phyloP scores from a whole-genome alignment of 768 basidiomycete species.

The Tylopilus intermedius region DNA sequence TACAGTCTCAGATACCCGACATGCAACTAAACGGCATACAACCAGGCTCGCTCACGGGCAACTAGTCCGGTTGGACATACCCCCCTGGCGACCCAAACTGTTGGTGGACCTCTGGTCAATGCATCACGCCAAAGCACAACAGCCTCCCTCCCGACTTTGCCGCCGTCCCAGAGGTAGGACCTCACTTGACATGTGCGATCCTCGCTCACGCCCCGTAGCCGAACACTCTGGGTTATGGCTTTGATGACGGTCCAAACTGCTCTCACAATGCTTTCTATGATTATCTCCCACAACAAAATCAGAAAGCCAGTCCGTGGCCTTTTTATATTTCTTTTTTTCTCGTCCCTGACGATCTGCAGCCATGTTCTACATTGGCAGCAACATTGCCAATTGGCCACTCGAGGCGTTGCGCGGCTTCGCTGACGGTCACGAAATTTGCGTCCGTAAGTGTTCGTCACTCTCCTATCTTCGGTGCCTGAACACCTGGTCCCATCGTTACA shows the following conservation, averaged over 20 bases:
- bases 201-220: conserved; percentile 30
- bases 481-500: conserved; percentile 40
- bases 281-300: conserved; percentile 45
- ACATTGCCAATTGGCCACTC: conserved; percentile 50
- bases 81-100: conserved; percentile 44
- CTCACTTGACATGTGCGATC: no score
- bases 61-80: conserved; percentile 35
- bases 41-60: conserved; percentile 22
- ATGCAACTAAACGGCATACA: conserved; percentile 37
- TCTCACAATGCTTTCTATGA: conserved; percentile 61
- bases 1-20: conserved; percentile 32
- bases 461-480: not conserved
- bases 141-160: conserved; percentile 43
- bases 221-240: conserved; percentile 51
- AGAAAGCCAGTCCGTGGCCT: conserved; percentile 44
- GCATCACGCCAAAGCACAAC: conserved; percentile 42
- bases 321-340: not conserved
- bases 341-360: conserved; percentile 30
- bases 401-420: conserved; percentile 49
- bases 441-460: conserved; percentile 40
- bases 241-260: conserved; percentile 65
- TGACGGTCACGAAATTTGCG: conserved; percentile 60
- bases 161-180: conserved; percentile 44
- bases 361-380: conserved; percentile 61
- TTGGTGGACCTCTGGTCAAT: conserved; percentile 38